A percentile compares a stretch with the other conserved stretches of the same genome.
These are phyloP conservation scores for Epichloe coenophiala DNA, from an alignment of 2,329 filamentous ascomycete genomes.

Conservation along the genomic window DNA sequence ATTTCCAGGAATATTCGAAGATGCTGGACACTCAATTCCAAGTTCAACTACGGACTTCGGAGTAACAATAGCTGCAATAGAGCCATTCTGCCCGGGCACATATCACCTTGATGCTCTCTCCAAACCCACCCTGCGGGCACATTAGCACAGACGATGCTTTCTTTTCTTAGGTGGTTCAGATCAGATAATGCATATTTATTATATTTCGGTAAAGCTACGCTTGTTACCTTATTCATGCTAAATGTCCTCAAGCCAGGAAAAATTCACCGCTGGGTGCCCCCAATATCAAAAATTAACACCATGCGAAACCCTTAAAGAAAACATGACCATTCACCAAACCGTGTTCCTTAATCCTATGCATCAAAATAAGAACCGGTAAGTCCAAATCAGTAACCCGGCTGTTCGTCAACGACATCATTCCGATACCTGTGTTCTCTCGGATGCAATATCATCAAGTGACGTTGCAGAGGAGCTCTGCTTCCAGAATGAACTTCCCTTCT, in stretches of 20 bases:
- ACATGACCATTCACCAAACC: background rate
- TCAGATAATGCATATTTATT: background rate
- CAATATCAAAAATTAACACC: background rate
- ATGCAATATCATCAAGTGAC: conserved; percentile 36
- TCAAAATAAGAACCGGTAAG: background rate
- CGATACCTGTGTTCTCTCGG: background rate
- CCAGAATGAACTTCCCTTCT: conserved; percentile 94
- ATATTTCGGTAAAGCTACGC: background rate
- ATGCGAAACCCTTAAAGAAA: background rate
- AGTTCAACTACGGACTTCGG: too few relatives aligned
- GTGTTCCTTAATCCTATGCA: background rate
- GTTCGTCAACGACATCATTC: background rate
- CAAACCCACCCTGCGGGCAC: background rate
- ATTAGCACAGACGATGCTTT: background rate
- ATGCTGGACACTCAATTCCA: too few relatives aligned
- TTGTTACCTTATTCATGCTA: background rate
- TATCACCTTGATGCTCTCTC: background rate
- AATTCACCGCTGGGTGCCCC: background rate
- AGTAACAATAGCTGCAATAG: too few relatives aligned
- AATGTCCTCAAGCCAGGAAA: too few relatives aligned
- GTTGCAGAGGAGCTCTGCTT: conserved; percentile 76
- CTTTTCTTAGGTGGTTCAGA: background rate
- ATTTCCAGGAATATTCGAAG: too few relatives aligned
- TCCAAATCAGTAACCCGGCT: background rate
- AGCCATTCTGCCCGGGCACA: too few relatives aligned